Conservation (phyloP, 208 protist genomes). For the Sergeia podlipaevii region DNA sequence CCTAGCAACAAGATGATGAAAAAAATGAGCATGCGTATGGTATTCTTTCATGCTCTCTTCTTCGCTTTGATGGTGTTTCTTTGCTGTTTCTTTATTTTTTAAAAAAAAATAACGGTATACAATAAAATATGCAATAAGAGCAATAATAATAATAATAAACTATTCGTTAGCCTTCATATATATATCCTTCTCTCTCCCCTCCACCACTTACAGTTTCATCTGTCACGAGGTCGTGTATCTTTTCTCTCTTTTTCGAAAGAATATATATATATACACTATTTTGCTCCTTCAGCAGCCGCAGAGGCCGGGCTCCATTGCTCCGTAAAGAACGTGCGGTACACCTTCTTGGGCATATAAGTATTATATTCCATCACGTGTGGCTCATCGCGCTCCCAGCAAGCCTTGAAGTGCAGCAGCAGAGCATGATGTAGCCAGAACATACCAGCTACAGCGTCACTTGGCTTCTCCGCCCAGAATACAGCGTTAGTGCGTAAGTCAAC, state of each 20-base stretch:
- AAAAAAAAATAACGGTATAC: too few relatives aligned
- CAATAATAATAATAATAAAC: too few relatives aligned
- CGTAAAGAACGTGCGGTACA: constrained; percentile 68
- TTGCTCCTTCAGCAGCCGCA: background rate
- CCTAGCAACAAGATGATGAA: too few relatives aligned
- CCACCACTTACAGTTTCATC: too few relatives aligned
- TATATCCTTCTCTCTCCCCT: too few relatives aligned
- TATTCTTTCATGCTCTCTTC: too few relatives aligned
- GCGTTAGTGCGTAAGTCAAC: background rate
- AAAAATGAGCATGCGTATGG: too few relatives aligned
- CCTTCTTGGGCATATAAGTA: constrained; percentile 56
- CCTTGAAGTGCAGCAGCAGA: constrained; percentile 76
- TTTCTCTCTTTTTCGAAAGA: too few relatives aligned
- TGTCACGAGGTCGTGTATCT: too few relatives aligned
- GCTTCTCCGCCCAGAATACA: background rate
- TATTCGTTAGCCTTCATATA: too few relatives aligned
- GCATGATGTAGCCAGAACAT: constrained; percentile 71
- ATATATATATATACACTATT: background rate
- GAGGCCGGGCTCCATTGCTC: constrained; percentile 14
- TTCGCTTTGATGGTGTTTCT: background rate
- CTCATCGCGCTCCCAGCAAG: constrained; percentile 70
- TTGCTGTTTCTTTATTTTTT: too few relatives aligned
- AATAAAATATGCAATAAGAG: too few relatives aligned
- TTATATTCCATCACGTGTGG: constrained; percentile 87
- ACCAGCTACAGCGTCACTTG: constrained; percentile 50